Evolutionary conservation across 108 stramenopile species (phyloP), one percentile per base, ranked within the genome.

Genomic region (Seminavis robusta): DNA sequence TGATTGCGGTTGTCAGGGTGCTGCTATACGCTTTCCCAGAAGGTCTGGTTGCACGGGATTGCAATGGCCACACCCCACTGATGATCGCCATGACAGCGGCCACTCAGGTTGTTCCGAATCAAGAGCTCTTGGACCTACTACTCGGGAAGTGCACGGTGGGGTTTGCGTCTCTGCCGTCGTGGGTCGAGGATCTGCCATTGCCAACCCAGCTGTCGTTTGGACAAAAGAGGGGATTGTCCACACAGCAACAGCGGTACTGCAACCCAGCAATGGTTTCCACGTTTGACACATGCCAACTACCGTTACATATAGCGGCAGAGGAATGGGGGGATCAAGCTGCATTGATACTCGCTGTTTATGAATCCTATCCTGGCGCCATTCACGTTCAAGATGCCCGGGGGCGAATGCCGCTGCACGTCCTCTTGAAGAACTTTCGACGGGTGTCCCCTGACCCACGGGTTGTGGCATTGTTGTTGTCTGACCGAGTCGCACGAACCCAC

Each of bases 271-370:
- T 47, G 56, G 51, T 78, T 9, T 29, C 65, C 16, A 31, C 56
- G n/a, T 21, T 7, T 4, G 59, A 60, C 0, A 61, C 61, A 3
- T 9, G 45, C 25, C 71, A 78, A 34, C 43, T 68, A 17, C 77
- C 77, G 4, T 48, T 78, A 16, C 77, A 78, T 55, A 50, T 78
- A 0, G 77, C 77, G 21, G 66, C 71, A 5, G 77, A 78, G 47
- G 67, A 73, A 52, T 36, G 56, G 20, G 19, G 42, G 11, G 41
- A 61, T 38, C 53, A 73, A 31, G 42, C 39, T 33, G 56, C 31
- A 8, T 15, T 73, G 5, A 10, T 77, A 3, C 50, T 32, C 31
- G 48, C 63, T 1, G 65, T 78, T 44, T 49, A 41, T 13, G 59
- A 68, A 28, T 45, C 71, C 21, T 67, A 80, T 44, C 79, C 79